These are phyloP conservation scores for Endoconidiophora laricicola DNA, from an alignment of 2,329 filamentous ascomycete genomes.

Conservation along the genomic window DNA sequence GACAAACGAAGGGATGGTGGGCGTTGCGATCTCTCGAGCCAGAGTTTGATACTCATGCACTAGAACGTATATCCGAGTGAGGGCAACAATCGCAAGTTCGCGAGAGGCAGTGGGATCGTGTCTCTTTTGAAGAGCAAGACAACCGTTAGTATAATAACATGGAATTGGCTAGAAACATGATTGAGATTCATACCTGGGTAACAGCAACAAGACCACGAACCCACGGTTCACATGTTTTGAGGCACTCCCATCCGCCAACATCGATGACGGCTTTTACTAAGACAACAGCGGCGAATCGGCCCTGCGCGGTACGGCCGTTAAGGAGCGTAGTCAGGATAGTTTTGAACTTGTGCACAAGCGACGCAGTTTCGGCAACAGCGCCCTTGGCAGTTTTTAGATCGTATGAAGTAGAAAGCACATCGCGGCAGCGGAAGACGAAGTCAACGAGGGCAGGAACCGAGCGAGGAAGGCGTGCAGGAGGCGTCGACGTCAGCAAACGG, in stretches of 20 bases:
- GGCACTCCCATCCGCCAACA: constrained; percentile 66
- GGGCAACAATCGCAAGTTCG: constrained; percentile 56
- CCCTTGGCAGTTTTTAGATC: constrained; percentile 42
- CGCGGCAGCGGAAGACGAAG: constrained; percentile 39
- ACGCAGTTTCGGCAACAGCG: constrained; percentile 43
- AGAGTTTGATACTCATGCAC: constrained; percentile 71
- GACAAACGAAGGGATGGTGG: constrained; percentile 58
- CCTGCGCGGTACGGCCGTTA: constrained; percentile 57
- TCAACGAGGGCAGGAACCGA: constrained; percentile 53
- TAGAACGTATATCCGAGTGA: constrained; percentile 70
- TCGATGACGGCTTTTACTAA: constrained; percentile 71
- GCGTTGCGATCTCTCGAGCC: constrained; percentile 74
- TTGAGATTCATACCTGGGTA: constrained; percentile 39
- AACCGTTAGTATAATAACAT: neutral
- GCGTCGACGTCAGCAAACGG: constrained; percentile 53
- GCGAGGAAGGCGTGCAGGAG: constrained; percentile 55
- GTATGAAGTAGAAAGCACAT: constrained; percentile 45
- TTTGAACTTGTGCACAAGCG: constrained; percentile 68
- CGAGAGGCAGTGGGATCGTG: constrained; percentile 60
- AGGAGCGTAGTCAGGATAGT: constrained; percentile 62
- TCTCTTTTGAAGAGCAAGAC: constrained; percentile 35
- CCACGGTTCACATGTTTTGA: constrained; percentile 60
- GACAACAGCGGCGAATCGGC: constrained; percentile 60
- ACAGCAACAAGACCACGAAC: constrained; percentile 59
- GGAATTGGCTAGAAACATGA: neutral